A percentile compares a stretch with the other conserved stretches of the same genome.
phyloP scores from a whole-genome alignment of 1,284 basidiomycete genomes.

The Ganoderma resinaceum region DNA sequence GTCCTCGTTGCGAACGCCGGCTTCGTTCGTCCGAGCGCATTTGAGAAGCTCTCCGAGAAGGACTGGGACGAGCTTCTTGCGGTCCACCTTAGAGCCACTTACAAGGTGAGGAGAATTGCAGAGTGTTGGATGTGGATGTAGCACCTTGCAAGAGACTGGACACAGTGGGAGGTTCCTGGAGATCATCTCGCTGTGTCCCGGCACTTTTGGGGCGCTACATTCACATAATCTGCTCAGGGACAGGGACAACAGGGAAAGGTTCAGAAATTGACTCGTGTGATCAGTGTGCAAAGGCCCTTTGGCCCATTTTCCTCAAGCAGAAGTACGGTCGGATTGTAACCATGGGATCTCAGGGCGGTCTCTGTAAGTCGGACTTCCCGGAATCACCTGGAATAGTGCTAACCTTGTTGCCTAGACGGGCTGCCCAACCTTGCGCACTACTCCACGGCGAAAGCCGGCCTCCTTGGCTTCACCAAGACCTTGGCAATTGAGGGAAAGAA shows the following conservation, averaged over 20 bases:
- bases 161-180: background rate
- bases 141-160: background rate
- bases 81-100: conserved; percentile 80
- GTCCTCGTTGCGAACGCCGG: conserved; percentile 95
- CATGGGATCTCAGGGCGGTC: conserved; percentile 92
- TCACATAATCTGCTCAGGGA: background rate
- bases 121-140: background rate
- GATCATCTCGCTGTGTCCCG: background rate
- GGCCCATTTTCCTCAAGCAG: conserved; percentile 97
- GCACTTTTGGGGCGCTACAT: background rate
- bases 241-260: background rate
- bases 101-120: conserved; percentile 14
- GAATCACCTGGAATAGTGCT: conserved; percentile 15
- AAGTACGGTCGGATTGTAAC: conserved; percentile 97
- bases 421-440: conserved; percentile 96
- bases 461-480: conserved; percentile 90
- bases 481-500: conserved; percentile 93
- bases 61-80: conserved; percentile 96
- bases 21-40: conserved; percentile 92
- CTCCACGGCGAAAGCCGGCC: conserved; percentile 92
- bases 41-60: conserved; percentile 87
- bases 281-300: conserved; percentile 91
- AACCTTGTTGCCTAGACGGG: conserved; percentile 63
- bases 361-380: conserved; percentile 64
- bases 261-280: background rate